phyloP scores from a whole-genome alignment of 371 early-diverging fungal species.

The Apophysomyces trapeziformis region DNA sequence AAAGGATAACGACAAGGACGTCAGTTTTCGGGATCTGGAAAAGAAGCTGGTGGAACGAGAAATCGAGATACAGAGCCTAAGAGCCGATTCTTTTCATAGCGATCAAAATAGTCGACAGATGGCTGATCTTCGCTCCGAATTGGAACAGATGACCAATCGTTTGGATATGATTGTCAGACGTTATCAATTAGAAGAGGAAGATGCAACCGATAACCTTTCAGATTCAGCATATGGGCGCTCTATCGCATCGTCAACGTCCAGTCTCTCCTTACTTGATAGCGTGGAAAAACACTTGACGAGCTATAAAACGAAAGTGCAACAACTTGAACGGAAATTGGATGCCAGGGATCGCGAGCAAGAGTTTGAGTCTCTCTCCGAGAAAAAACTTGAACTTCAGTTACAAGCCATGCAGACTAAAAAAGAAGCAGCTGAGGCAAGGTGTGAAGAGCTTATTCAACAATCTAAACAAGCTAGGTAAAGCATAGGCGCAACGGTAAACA shows the following conservation, averaged over 20 bases:
- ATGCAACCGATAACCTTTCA: not conserved
- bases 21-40: not conserved
- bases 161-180: conserved; percentile 19
- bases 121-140: conserved; percentile 16
- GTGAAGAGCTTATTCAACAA: conserved; percentile 14
- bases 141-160: conserved; percentile 24
- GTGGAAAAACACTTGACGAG: conserved; percentile 31
- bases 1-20: not conserved
- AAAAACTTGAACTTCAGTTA: conserved; percentile 39
- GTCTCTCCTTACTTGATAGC: conserved; percentile 11
- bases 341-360: conserved; percentile 26
- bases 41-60: conserved; percentile 11
- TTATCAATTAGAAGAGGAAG: not conserved
- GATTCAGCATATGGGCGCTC: conserved; percentile 3
- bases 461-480: not conserved
- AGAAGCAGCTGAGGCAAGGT: conserved; percentile 30
- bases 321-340: conserved; percentile 26
- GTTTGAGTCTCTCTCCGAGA: conserved; percentile 28
- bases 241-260: not conserved
- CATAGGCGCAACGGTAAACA: too few relatives aligned
- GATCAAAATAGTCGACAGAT: conserved; percentile 12
- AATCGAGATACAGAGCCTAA: conserved; percentile 12
- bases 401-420: conserved; percentile 32
- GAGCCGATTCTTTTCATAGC: conserved; percentile 12
- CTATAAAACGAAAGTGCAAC: conserved; percentile 23